A percentile compares a stretch with the other conserved stretches of the same genome.
phyloP scores from a whole-genome alignment of 2,329 filamentous ascomycete species.

The Ophiosphaerella narmari region DNA sequence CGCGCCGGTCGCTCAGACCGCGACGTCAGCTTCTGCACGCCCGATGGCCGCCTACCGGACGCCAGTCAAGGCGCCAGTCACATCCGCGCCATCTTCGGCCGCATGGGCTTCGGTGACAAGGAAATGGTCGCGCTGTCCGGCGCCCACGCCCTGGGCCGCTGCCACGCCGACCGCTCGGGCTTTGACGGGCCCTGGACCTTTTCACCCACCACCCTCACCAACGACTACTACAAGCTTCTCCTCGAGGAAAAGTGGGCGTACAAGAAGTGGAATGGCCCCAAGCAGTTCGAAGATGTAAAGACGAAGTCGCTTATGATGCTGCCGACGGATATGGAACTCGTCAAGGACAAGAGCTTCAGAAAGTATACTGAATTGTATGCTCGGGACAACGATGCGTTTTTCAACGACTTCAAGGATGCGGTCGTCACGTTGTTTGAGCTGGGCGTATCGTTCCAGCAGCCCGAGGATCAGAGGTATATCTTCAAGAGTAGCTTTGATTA shows the following conservation, averaged over 20 bases:
- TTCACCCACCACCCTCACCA: slow-evolving; percentile 81
- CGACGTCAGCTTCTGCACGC: slow-evolving; percentile 84
- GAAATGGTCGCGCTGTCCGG: slow-evolving; percentile 93
- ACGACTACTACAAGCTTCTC: slow-evolving; percentile 91
- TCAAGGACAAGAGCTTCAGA: slow-evolving; percentile 87
- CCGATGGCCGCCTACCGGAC: slow-evolving; percentile 89
- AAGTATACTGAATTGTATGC: slow-evolving; percentile 83
- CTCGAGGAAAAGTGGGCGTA: slow-evolving; percentile 90
- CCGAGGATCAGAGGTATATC: slow-evolving; percentile 50
- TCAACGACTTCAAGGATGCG: slow-evolving; percentile 85
- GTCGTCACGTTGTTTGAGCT: slow-evolving; percentile 87
- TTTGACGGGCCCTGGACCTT: slow-evolving; percentile 84
- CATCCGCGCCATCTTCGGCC: slow-evolving; percentile 88
- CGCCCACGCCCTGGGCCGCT: slow-evolving; percentile 81
- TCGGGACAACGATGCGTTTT: slow-evolving; percentile 88
- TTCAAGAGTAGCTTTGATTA: slow-evolving; percentile 54
- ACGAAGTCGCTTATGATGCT: slow-evolving; percentile 96
- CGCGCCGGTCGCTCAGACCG: slow-evolving; percentile 82
- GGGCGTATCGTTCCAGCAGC: slow-evolving; percentile 79
- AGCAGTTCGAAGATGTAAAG: slow-evolving; percentile 86
- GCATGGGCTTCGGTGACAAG: slow-evolving; percentile 97
- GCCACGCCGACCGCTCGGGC: slow-evolving; percentile 86
- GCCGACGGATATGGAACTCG: slow-evolving; percentile 83
- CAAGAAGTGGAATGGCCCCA: slow-evolving; percentile 96
- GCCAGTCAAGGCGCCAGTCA: slow-evolving; percentile 76